Percentiles rank a stretch among this genome's conserved stretches.
Conservation (phyloP, 441 rosid genomes). For the Pelargonium citronellum region DNA sequence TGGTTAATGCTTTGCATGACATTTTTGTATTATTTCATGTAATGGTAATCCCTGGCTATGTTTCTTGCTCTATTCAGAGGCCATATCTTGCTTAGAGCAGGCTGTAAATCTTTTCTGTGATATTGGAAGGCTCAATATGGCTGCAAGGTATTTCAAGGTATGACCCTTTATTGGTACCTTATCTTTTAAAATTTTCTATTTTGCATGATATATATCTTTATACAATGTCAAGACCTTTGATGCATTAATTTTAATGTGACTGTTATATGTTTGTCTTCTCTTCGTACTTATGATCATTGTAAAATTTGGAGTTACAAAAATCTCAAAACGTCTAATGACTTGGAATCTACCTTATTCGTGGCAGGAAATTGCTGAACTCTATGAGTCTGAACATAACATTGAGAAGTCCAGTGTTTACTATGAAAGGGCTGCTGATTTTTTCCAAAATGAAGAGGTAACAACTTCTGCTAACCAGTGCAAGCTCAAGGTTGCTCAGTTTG, state of each 20-base stretch:
- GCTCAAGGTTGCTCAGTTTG: constrained; percentile 90
- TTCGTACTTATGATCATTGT: neutral
- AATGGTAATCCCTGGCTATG: constrained; percentile 2
- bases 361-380: constrained; percentile 89
- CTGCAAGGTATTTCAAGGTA: constrained; percentile 95
- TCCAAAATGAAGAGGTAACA: constrained; percentile 81
- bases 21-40: constrained; percentile 6
- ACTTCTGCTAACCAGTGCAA: constrained; percentile 97
- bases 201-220: neutral
- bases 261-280: neutral
- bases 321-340: neutral
- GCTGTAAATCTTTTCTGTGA: constrained; percentile 82
- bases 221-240: neutral
- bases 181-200: neutral
- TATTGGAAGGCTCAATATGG: constrained; percentile 93
- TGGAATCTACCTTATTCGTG: neutral
- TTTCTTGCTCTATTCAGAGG: constrained; percentile 49
- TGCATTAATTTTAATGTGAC: neutral
- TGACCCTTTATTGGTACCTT: constrained; percentile 6
- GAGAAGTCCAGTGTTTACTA: constrained; percentile 66
- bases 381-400: constrained; percentile 67
- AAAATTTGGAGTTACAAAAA: neutral
- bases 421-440: constrained; percentile 90
- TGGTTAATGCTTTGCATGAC: neutral
- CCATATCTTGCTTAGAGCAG: constrained; percentile 76